These are phyloP conservation scores for Otatea glauca DNA, from an alignment of 176 grass and related monocot species.

Conservation along the genomic window DNA sequence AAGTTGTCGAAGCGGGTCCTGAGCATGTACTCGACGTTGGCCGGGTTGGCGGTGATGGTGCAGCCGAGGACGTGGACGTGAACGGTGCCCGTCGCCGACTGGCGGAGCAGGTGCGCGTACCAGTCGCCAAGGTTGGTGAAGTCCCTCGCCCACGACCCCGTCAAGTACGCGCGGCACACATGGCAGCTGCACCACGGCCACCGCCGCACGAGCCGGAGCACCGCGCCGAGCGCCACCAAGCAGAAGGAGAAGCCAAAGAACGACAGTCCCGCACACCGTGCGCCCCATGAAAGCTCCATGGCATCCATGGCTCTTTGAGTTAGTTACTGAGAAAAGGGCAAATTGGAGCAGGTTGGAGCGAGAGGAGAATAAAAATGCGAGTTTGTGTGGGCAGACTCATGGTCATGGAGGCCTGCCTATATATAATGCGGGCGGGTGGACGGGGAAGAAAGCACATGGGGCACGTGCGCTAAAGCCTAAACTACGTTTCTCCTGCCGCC, in stretches of 20 bases:
- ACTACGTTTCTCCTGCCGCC: background rate
- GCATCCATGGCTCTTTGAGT: background rate
- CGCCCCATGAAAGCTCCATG: background rate
- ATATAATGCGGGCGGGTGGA: constrained; percentile 4
- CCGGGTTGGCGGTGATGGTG: constrained; percentile 68
- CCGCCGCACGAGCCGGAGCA: constrained; percentile 31
- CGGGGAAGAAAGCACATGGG: constrained; percentile 29
- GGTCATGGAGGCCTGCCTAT: constrained; percentile 12
- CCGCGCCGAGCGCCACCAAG: constrained; percentile 39
- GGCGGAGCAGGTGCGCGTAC: constrained; percentile 65
- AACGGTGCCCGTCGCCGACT: constrained; percentile 61
- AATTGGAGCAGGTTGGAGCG: background rate
- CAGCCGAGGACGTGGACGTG: constrained; percentile 66
- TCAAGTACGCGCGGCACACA: constrained; percentile 61
- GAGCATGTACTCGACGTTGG: constrained; percentile 85
- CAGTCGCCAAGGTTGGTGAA: constrained; percentile 78
- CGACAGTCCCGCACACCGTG: constrained; percentile 11
- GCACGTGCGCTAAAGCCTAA: constrained; percentile 27
- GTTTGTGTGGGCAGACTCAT: background rate
- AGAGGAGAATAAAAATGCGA: background rate
- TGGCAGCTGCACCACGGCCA: constrained; percentile 65
- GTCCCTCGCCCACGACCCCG: constrained; percentile 63
- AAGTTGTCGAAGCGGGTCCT: constrained; percentile 75
- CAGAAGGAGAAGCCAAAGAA: constrained; percentile 34
- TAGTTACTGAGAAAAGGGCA: too few species aligned